These are phyloP conservation scores for Geranomyces michiganensis DNA, from an alignment of 192 early-diverging fungal genomes.

Conservation along the genomic window DNA sequence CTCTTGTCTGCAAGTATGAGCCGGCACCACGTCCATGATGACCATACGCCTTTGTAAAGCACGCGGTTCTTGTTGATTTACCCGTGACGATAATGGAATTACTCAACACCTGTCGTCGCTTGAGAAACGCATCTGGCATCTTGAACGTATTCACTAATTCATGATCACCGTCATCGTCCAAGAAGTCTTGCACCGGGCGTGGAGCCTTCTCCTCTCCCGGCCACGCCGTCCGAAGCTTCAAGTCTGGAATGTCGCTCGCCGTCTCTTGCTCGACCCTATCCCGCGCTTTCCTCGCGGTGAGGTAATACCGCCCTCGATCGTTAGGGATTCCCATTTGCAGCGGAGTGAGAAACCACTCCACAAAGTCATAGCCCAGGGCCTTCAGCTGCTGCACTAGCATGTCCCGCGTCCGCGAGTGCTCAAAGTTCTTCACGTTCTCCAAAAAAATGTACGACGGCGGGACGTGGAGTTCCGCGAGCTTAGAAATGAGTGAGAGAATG, in stretches of 20 bases:
- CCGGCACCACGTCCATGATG: constrained; percentile 77
- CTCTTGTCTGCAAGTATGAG: constrained; percentile 72
- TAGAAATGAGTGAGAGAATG: constrained; percentile 47
- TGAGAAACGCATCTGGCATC: constrained; percentile 13
- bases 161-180: constrained; percentile 10
- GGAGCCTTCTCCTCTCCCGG: not conserved
- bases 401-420: constrained; percentile 35
- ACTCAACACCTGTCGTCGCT: constrained; percentile 3
- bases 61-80: constrained; percentile 25
- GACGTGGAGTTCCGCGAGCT: constrained; percentile 32
- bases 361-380: constrained; percentile 42
- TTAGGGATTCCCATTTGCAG: constrained; percentile 59
- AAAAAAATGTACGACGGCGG: constrained; percentile 54
- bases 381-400: constrained; percentile 38
- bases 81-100: constrained; percentile 40
- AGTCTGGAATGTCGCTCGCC: not conserved
- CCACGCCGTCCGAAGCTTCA: constrained; percentile 1
- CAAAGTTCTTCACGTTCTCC: constrained; percentile 63
- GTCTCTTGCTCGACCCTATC: not conserved
- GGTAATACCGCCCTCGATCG: constrained; percentile 54
- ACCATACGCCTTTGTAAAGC: constrained; percentile 79
- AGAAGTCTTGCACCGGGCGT: constrained; percentile 11
- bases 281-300: constrained; percentile 37
- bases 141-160: not conserved
- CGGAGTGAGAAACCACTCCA: constrained; percentile 53